These are phyloP conservation scores for Tuber microsphaerosporum DNA, from an alignment of 495 filamentous ascomycete genomes.

Conservation along the genomic window DNA sequence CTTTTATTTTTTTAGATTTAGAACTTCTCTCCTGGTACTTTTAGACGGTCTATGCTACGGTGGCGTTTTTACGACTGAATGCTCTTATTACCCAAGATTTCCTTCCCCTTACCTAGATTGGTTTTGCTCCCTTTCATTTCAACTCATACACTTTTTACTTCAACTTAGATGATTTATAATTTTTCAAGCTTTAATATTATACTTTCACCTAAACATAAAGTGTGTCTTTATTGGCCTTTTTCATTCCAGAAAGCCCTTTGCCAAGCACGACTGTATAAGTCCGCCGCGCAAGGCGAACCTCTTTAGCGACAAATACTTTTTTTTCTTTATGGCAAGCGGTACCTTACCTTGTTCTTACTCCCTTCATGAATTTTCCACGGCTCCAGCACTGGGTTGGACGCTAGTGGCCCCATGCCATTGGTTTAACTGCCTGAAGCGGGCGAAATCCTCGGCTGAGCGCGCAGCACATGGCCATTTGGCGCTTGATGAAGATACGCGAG, in stretches of 20 bases:
- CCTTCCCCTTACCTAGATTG: not conserved
- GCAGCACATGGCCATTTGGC: not conserved
- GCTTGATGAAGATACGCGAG: not conserved
- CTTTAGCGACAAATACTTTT: not conserved
- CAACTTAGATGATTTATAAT: not conserved
- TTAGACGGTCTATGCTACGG: not conserved
- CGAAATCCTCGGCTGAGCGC: not conserved
- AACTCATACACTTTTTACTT: not conserved
- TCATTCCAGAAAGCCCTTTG: not conserved
- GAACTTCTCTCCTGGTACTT: not conserved
- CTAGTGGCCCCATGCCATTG: not conserved
- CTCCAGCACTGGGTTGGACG: not conserved
- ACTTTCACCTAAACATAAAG: not conserved
- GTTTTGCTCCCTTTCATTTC: not conserved
- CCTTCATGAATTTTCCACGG: not conserved
- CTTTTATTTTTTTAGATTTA: not conserved
- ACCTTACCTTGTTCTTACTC: not conserved
- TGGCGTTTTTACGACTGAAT: constrained; percentile 2
- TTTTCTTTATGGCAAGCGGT: not conserved
- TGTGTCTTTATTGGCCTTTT: not conserved
- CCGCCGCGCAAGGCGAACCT: not conserved
- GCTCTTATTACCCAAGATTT: not conserved
- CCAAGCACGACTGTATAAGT: not conserved
- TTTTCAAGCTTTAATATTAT: not conserved
- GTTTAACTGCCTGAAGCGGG: not conserved